Percentiles rank a stretch among this genome's conserved stretches.
These are phyloP conservation scores for Zygosaccharomyces bailii DNA, from an alignment of 805 yeast genomes.

Conservation along the genomic window DNA sequence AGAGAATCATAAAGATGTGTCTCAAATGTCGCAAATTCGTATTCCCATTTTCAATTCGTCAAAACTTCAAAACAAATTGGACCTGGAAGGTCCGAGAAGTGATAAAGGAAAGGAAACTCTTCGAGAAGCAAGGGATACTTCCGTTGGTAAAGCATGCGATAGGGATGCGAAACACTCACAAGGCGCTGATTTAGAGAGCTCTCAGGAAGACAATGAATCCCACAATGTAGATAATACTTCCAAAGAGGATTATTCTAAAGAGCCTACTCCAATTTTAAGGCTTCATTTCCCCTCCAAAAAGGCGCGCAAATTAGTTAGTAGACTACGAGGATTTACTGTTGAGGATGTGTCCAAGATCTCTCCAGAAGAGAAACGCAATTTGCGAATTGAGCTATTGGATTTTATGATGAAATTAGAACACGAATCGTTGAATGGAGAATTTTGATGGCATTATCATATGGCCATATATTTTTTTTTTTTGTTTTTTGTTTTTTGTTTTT, in stretches of 20 bases:
- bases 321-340: slow-evolving; percentile 18
- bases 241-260: slow-evolving; percentile 10
- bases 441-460: neutral
- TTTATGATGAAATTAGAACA: slow-evolving; percentile 28
- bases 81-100: neutral
- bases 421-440: slow-evolving; percentile 4
- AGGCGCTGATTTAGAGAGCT: neutral
- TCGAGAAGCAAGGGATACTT: neutral
- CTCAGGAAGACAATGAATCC: slow-evolving; percentile 6
- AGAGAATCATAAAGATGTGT: neutral
- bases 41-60: slow-evolving; percentile 26
- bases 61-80: slow-evolving; percentile 9
- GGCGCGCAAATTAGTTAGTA: slow-evolving; percentile 20
- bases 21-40: slow-evolving; percentile 10
- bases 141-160: neutral
- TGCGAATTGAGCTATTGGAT: slow-evolving; percentile 26
- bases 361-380: slow-evolving; percentile 23
- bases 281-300: slow-evolving; percentile 23
- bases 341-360: slow-evolving; percentile 17
- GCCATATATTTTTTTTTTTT: neutral
- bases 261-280: slow-evolving; percentile 16
- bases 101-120: neutral
- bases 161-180: neutral
- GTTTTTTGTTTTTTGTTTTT: neutral
- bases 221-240: neutral